A percentile compares a stretch with the other conserved stretches of the same genome.
Conservation (phyloP, 192 early-diverging fungal species). For the Pecoramyces ruminantium region DNA sequence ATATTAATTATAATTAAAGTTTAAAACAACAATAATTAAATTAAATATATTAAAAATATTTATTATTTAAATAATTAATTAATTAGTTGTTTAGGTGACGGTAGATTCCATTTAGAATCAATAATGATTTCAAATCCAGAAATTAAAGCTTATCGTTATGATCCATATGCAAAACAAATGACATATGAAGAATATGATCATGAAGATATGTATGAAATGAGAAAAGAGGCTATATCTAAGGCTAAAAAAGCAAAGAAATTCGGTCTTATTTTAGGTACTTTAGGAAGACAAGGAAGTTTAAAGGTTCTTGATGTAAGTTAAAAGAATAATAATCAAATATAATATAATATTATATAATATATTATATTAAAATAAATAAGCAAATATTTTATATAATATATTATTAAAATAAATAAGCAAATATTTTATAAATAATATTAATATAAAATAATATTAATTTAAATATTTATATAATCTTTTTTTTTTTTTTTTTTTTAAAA, state of each 20-base stretch:
- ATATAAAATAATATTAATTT: background rate
- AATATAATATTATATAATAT: no score
- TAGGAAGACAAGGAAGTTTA: slow-evolving; percentile 89
- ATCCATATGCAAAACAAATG: slow-evolving; percentile 83
- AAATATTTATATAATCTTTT: no score
- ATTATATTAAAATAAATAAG: no score
- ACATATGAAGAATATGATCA: slow-evolving; percentile 90
- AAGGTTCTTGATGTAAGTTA: slow-evolving; percentile 59
- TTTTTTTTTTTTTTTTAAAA: no score
- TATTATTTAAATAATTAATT: no score
- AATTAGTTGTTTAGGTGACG: slow-evolving; percentile 64
- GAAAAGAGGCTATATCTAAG: slow-evolving; percentile 63
- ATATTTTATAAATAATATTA: no score
- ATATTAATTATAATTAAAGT: background rate
- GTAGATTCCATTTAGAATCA: slow-evolving; percentile 93
- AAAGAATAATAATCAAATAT: background rate
- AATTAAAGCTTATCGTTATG: slow-evolving; percentile 78
- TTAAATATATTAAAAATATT: no score
- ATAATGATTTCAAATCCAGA: slow-evolving; percentile 96
- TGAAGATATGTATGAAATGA: slow-evolving; percentile 71
- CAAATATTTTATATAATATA: no score
- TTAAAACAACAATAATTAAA: no score
- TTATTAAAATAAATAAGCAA: no score
- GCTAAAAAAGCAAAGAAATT: slow-evolving; percentile 59
- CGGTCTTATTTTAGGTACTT: slow-evolving; percentile 84